Base-by-base conservation (phyloP, 2,329 filamentous ascomycete genomes). In the Trichoderma sp. region DNA sequence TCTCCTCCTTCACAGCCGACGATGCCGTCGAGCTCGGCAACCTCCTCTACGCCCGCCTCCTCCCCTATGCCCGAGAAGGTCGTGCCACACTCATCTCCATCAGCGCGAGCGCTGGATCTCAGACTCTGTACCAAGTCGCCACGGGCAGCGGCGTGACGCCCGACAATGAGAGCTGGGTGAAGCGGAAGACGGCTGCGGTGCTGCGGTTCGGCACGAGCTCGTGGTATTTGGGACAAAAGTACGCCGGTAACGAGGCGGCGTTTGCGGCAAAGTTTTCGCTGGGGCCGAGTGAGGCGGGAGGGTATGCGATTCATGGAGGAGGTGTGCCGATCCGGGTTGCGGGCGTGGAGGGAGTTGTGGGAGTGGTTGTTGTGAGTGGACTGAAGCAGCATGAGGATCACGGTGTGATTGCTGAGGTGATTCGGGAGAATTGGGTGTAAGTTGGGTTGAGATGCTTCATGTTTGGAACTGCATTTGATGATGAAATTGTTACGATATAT, bases 381-480 rank as follows among this genome's bases (percentile, higher is more conserved):
- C 83, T 96, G 82, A 93, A 91, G 85, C 92, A 95, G 83, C 88
- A 93, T 79, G 89, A 95, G 85, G 93, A 95, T 83, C 94, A 97
- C 83, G 91, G 90, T 9, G 89, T 95, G 50, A 91, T 96, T 80
- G 89, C 93, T 0, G 92, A 95, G 81, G 91, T 90, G 1, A 86
- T 95, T 59, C 87, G 87, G 79, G 88, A 90, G 33, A 84, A 87
- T 74, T 88, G 87, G 86, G 80, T 76, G 62, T 76, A 62, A 18
- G 18, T 33, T 14, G 41, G 12, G n/a, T n/a, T n/a, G n/a, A 31
- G 9, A 16, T 68, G 65, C 14, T 29, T 29, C 27, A 24, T 21
- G 33, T 14, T 41, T 12, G 18, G 4, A 50, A 16, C 2, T 21
- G 9, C 31, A 60, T 14, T 24, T 21, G 33, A 71, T 29, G 50